Conservation (phyloP, 305 asterid genomes). For the Withania somnifera region DNA sequence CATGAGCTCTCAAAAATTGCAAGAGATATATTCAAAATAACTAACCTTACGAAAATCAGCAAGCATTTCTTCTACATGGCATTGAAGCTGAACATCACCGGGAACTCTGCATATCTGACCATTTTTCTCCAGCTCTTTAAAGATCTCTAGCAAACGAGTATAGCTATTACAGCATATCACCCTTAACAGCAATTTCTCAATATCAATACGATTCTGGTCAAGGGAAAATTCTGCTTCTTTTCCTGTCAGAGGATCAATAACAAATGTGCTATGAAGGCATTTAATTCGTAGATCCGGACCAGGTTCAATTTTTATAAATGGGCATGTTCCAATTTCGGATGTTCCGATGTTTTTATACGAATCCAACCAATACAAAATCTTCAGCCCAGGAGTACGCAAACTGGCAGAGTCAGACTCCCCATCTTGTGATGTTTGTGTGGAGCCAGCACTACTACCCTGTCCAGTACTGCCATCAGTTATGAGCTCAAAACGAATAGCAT, state of each 20-base stretch:
- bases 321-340: conserved; percentile 52
- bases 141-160: conserved; percentile 89
- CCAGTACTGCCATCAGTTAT: conserved; percentile 75
- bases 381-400: conserved; percentile 90
- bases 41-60: conserved; percentile 44
- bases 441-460: conserved; percentile 47
- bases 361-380: conserved; percentile 89
- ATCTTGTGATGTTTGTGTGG: conserved; percentile 51
- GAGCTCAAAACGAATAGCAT: conserved; percentile 95
- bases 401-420: conserved; percentile 73
- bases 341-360: conserved; percentile 57
- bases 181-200: conserved; percentile 77
- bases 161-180: conserved; percentile 79
- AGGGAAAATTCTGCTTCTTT: conserved; percentile 82
- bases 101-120: conserved; percentile 58
- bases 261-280: conserved; percentile 83
- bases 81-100: conserved; percentile 70
- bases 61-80: conserved; percentile 37
- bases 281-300: conserved; percentile 79
- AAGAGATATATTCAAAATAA: background rate
- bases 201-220: conserved; percentile 70
- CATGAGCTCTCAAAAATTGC: background rate
- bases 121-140: conserved; percentile 73
- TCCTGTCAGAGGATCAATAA: conserved; percentile 77
- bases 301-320: conserved; percentile 87